Base-by-base conservation (phyloP, 352 stramenopile genomes). In the Globisporangium canariense region DNA sequence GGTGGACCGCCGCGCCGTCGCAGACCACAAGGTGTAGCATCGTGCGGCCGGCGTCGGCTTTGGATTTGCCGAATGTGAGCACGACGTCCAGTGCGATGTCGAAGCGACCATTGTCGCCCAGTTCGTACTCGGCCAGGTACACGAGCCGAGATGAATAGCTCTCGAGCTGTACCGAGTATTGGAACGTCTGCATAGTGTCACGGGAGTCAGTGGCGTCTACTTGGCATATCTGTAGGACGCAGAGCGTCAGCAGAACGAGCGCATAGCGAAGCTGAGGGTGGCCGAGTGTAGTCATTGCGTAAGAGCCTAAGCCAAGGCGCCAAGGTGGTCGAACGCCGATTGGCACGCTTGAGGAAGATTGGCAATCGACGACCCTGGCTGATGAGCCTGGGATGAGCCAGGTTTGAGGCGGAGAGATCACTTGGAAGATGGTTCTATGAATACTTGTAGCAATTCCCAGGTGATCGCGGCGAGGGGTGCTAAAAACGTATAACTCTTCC, bases 11-110 rank as follows among this genome's bases (percentile, higher is more conserved):
- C 0, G 67, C 60, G 20, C 55, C 22, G 18, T 81, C 75, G 25
- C 80, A 89, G 5, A 73, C 78, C 10, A 87, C 64, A 11, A 89
- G 36, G 36, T 86, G 67, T 3, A 88, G 69, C 75, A 88, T 79
- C 20, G 61, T 69, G 10, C 80, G 78, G 14, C 67, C 75, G 49
- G 54, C 38, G 41, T 78, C 76, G 0, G 64, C 64, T 36, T 69
- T 40, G 1, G 59, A 55, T 0, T 58, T 45, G n/a, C 69, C 64
- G 38, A 86, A 66, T 0, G 65, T 60, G 20, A 89, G 60, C 67
- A 74, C 67, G 9, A 89, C 66, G 25, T 73, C 68, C 22, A 89
- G 32, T 1, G 64, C 64, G 46, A 89, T 75, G 30, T 82, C 59
- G 40, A 85, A 86, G 1, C 28, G 73, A 14, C 80, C 78, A 16